Evolutionary conservation across 352 stramenopile species (phyloP), one percentile per base, ranked within the genome.

Genomic region (Thalassiosira mediterranea): DNA sequence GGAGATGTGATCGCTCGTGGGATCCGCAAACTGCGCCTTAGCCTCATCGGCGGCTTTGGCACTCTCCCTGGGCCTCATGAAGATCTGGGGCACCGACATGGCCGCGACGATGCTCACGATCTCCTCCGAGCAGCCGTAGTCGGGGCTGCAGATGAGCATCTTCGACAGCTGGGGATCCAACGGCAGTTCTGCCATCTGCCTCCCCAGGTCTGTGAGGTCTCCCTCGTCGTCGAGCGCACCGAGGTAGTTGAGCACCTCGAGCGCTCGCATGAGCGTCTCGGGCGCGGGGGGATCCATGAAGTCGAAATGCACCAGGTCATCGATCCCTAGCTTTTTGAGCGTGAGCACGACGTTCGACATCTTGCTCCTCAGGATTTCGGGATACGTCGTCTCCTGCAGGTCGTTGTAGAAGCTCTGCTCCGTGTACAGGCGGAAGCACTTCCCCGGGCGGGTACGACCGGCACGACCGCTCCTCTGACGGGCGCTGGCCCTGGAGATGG

Each of bases 171-270:
- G 94, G 38, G 97, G 97, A 66, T 99, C 97, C 26, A 99, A 73
- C 17, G 97, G 97, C 78, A 99, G 99, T 54, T 98, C 95, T n/a
- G 91, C 93, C 97, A 99, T 99, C 37, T 96, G 96, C 68, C 96
- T 89, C 46, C 97, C 97, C 26, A 99, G 95, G 28, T 92, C 76
- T 21, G 96, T 99, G 7, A 99, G 88, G 63, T 97, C 94, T 29
- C 97, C 97, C 10, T 93, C 98, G 83, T 99, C 98, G 75, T 98
- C 96, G 0, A 99, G 85, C 13, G 97, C 97, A 23, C 96, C 96
- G 2, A 99, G 88, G 25, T 99, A 96, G 96, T 97, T 99, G 3
- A 99, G 89, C 87, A 98, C 96, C 83, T 99, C 99, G 87, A 99
- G 96, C 7, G 96, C 98, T 79, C 98, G 98, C 40, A 95, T 95